These are phyloP conservation scores for Oxalis stricta DNA, from an alignment of 441 rosid genomes.

Conservation along the genomic window DNA sequence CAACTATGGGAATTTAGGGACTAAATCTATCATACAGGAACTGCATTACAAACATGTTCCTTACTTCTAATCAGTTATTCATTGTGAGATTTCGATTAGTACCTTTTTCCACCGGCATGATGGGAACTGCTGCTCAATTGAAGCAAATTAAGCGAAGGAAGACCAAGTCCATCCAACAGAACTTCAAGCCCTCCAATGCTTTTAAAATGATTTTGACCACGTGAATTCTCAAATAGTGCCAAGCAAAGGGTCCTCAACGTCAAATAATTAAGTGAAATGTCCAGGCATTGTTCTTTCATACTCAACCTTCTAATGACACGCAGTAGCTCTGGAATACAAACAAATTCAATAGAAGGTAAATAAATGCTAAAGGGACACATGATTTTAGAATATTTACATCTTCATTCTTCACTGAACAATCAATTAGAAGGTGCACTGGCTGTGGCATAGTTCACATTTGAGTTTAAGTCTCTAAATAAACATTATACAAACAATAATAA, in stretches of 20 bases:
- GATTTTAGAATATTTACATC: not conserved
- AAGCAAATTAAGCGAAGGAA: slow-evolving; percentile 34
- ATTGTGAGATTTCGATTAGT: not conserved
- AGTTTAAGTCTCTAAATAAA: no score
- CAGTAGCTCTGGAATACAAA: slow-evolving; percentile 46
- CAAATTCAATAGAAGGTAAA: not conserved
- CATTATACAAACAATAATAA: no score
- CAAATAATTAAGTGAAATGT: slow-evolving; percentile 44
- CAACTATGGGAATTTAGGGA: no score
- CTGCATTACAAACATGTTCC: not conserved
- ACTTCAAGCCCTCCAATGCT: slow-evolving; percentile 87
- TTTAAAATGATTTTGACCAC: slow-evolving; percentile 80
- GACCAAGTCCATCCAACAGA: slow-evolving; percentile 63
- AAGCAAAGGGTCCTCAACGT: slow-evolving; percentile 45
- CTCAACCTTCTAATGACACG: slow-evolving; percentile 64
- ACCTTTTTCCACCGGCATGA: slow-evolving; percentile 33
- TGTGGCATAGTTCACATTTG: no score
- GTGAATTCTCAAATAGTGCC: slow-evolving; percentile 47
- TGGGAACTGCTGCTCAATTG: slow-evolving; percentile 23
- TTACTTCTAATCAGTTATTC: not conserved
- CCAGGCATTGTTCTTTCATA: slow-evolving; percentile 51
- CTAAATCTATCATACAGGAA: no score
- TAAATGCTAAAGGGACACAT: slow-evolving; percentile 4
- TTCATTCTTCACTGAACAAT: not conserved
- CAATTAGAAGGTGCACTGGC: not conserved